A percentile compares a stretch with the other conserved stretches of the same genome.
phyloP scores from a whole-genome alignment of 2,329 filamentous ascomycete species.

The Diaporthe ilicicola region DNA sequence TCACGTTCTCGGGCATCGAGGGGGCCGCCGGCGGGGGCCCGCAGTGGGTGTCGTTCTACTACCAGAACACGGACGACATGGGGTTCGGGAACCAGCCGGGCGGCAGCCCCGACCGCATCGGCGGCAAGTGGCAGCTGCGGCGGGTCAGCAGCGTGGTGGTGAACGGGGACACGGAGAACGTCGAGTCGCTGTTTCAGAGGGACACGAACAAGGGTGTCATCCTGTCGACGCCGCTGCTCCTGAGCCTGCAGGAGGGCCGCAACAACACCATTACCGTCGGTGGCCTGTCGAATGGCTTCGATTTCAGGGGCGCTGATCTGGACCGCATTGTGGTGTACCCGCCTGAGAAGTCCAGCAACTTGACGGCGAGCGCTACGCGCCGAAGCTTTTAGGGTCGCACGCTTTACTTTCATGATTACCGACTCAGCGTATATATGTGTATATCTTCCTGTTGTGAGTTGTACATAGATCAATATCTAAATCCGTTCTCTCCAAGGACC shows the following conservation, averaged over 20 bases:
- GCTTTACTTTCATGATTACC: neutral
- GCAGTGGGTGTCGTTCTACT: conserved; percentile 67
- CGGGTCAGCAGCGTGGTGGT: conserved; percentile 68
- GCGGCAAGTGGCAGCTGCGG: conserved; percentile 66
- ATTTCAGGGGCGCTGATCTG: conserved; percentile 65
- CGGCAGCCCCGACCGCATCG: conserved; percentile 66
- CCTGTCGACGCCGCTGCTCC: conserved; percentile 62
- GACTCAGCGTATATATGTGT: neutral
- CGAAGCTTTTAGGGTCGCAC: neutral
- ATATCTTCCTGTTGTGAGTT: neutral
- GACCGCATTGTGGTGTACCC: conserved; percentile 69
- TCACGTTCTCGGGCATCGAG: conserved; percentile 58
- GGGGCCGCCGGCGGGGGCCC: conserved; percentile 59
- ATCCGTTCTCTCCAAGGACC: neutral
- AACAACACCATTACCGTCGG: conserved; percentile 65
- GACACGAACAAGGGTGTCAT: conserved; percentile 67
- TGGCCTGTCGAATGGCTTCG: conserved; percentile 63
- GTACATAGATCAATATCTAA: neutral
- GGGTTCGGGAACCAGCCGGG: conserved; percentile 65
- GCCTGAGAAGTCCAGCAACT: conserved; percentile 48
- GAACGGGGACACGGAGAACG: conserved; percentile 53
- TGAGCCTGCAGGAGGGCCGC: conserved; percentile 60
- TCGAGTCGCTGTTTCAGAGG: conserved; percentile 61
- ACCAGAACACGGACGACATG: conserved; percentile 69
- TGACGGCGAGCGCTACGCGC: neutral